Evolutionary conservation across 2,329 filamentous ascomycete genomes (phyloP).

Genomic region (Colletotrichum lupini): DNA sequence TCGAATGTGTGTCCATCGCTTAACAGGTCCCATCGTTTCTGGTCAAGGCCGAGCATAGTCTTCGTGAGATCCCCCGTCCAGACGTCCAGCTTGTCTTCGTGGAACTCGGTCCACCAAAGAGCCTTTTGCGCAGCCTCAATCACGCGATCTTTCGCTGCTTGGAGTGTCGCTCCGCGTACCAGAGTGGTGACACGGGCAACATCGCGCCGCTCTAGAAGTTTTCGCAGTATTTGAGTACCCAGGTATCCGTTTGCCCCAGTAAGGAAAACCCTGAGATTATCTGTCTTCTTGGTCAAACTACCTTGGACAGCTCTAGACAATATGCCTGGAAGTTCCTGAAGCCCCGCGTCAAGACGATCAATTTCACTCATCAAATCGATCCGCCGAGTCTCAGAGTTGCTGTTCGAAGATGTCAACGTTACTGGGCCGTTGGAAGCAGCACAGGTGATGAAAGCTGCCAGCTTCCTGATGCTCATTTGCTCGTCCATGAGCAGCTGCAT

Average conservation of each 20-base stretch:
- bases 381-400: rapidly evolving
- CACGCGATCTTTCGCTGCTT: neutral
- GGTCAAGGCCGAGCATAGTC: neutral
- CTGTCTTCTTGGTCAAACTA: neutral
- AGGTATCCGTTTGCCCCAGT: slow-evolving; percentile 17
- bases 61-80: slow-evolving; percentile 11
- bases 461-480: slow-evolving; percentile 1
- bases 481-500: slow-evolving; percentile 30
- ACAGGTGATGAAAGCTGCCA: slow-evolving; percentile 3
- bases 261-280: slow-evolving; percentile 4
- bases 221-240: slow-evolving; percentile 23
- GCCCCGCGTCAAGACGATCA: neutral
- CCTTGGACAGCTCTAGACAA: too few species aligned
- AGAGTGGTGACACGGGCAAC: neutral
- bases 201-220: neutral
- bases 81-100: slow-evolving; percentile 12
- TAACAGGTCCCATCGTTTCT: neutral
- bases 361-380: slow-evolving; percentile 8
- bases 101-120: slow-evolving; percentile 24
- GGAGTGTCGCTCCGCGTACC: neutral
- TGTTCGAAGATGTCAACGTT: rapidly evolving
- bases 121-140: neutral
- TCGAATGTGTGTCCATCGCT: neutral
- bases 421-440: too few species aligned
- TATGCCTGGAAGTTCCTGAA: neutral